Conservation (phyloP, 331 rosid genomes). For the Phaseolus coccineus region DNA sequence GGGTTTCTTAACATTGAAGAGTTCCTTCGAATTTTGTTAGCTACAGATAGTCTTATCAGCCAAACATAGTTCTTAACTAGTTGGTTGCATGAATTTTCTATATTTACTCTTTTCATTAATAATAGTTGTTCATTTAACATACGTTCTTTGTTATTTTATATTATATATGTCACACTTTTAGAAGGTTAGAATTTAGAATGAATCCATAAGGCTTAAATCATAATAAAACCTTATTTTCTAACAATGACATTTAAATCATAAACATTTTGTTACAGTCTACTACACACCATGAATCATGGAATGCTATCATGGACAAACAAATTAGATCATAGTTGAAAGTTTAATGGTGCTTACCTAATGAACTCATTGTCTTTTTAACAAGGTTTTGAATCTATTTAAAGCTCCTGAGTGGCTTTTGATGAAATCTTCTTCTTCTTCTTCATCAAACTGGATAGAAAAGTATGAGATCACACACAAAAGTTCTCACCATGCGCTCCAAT, state of each 20-base stretch:
- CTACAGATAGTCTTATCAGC: background rate
- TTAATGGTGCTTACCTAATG: background rate
- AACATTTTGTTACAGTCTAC: background rate
- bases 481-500: background rate
- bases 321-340: background rate
- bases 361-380: background rate
- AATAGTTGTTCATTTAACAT: background rate
- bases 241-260: background rate
- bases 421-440: background rate
- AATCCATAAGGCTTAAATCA: background rate
- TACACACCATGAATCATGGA: background rate
- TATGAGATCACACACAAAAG: background rate
- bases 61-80: background rate
- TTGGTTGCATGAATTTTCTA: background rate
- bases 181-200: background rate
- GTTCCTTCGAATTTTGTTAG: background rate
- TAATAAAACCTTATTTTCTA: background rate
- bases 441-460: background rate
- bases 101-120: background rate
- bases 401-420: background rate
- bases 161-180: background rate
- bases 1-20: background rate
- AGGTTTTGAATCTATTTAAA: background rate
- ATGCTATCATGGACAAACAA: background rate
- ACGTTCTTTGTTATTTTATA: background rate